Percentiles rank a stretch among this genome's conserved stretches.
These are phyloP conservation scores for Inonotus hispidus DNA, from an alignment of 1,284 basidiomycete genomes.

Conservation along the genomic window DNA sequence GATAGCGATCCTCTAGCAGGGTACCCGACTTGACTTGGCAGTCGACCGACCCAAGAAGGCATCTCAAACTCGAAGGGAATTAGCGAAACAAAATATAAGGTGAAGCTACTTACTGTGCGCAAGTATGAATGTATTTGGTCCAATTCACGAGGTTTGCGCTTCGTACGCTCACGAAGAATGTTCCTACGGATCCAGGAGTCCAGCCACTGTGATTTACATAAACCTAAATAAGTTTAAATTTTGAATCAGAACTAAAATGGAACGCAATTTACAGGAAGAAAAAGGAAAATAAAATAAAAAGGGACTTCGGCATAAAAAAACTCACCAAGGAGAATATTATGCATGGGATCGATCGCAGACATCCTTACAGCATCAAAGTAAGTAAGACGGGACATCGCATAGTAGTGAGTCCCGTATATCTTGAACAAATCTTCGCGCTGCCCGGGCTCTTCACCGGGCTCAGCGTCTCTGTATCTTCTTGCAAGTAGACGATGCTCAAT, in stretches of 20 bases:
- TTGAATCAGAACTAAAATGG: background rate
- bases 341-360: slow-evolving; percentile 20
- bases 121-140: slow-evolving; percentile 15
- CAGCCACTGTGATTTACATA: slow-evolving; percentile 16
- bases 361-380: slow-evolving; percentile 19
- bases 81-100: too few species aligned
- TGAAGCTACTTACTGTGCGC: background rate
- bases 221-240: background rate
- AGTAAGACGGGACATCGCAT: slow-evolving; percentile 9
- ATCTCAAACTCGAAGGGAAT: slow-evolving; percentile 14
- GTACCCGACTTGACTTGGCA: slow-evolving; percentile 15
- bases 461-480: background rate
- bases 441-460: background rate
- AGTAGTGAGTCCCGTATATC: background rate
- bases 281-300: too few species aligned
- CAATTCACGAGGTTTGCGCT: slow-evolving; percentile 6
- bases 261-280: too few species aligned
- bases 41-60: slow-evolving; percentile 15
- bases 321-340: slow-evolving; percentile 17
- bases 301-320: too few species aligned
- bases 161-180: slow-evolving; percentile 6
- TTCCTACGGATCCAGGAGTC: slow-evolving; percentile 10
- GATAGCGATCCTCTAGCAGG: slow-evolving; percentile 15
- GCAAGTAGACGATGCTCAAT: background rate
- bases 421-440: background rate